Conservation (phyloP, 176 grass and related monocot species). For the Saccharum spontaneum region DNA sequence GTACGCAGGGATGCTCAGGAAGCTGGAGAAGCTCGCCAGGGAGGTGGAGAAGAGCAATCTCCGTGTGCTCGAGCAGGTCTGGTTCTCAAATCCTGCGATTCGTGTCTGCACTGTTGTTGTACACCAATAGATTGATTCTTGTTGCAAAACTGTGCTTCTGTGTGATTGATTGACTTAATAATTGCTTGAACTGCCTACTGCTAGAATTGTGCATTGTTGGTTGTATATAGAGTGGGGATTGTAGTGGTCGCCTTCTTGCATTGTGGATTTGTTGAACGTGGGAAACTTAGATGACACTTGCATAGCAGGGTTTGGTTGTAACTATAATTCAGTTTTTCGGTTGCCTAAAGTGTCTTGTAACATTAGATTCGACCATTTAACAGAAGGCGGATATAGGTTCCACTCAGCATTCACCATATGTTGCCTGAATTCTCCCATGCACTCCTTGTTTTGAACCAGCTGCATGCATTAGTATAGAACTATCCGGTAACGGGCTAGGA, state of each 20-base stretch:
- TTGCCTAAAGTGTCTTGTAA: not conserved
- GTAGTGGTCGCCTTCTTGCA: not conserved
- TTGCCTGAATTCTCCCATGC: too few species aligned
- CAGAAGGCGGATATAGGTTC: not conserved
- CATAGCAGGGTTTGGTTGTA: not conserved
- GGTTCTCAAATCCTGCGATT: not conserved
- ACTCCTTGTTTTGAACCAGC: too few species aligned
- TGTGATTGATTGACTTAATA: not conserved
- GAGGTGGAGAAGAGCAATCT: slow-evolving; percentile 62
- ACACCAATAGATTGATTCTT: too few species aligned
- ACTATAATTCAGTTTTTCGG: not conserved
- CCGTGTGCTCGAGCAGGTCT: slow-evolving; percentile 60
- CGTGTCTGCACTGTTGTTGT: not conserved
- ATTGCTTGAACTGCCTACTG: not conserved
- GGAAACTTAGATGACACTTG: not conserved
- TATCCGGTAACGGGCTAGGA: too few species aligned
- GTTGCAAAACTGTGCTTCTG: not conserved
- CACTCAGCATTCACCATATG: not conserved
- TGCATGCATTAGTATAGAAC: too few species aligned
- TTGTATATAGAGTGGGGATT: not conserved
- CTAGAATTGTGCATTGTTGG: slow-evolving; percentile 10
- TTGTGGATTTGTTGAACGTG: not conserved
- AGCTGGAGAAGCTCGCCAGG: slow-evolving; percentile 56
- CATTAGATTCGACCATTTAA: not conserved
- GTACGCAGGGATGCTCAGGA: slow-evolving; percentile 61